Conservation (phyloP, 345 rosid genomes). For the Ailanthus altissimus region DNA sequence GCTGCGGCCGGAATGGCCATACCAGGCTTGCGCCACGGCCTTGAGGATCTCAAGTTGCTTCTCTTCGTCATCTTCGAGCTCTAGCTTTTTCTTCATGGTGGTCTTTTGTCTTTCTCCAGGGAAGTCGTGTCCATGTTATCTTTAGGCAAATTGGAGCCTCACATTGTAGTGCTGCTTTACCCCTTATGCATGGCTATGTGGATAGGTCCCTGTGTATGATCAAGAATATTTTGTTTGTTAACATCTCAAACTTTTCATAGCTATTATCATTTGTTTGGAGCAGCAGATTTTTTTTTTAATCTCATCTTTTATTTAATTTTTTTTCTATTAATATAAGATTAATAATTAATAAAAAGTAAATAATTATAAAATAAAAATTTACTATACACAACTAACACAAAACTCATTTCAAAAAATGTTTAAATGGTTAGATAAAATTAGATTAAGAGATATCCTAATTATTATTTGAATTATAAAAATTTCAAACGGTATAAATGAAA, state of each 20-base stretch:
- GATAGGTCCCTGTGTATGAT: background rate
- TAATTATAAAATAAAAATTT: too few relatives aligned
- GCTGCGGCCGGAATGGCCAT: constrained; percentile 44
- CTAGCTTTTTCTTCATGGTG: constrained; percentile 45
- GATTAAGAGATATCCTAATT: too few relatives aligned
- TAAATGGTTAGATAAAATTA: too few relatives aligned
- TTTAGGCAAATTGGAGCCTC: constrained; percentile 25
- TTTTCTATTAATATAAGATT: too few relatives aligned
- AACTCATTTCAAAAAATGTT: too few relatives aligned
- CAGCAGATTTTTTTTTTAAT: too few relatives aligned
- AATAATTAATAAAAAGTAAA: too few relatives aligned
- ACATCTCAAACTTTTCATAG: background rate
- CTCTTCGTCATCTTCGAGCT: constrained; percentile 30
- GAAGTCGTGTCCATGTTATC: constrained; percentile 6
- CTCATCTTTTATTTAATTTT: too few relatives aligned
- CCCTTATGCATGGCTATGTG: background rate
- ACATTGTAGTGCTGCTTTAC: background rate
- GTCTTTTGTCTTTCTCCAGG: constrained; percentile 7
- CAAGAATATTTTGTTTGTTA: background rate
- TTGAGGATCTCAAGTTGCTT: constrained; percentile 64
- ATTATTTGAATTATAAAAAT: too few relatives aligned
- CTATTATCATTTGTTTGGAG: too few relatives aligned
- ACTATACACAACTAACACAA: too few relatives aligned
- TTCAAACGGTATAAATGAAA: too few relatives aligned
- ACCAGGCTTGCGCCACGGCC: constrained; percentile 94